Evolutionary conservation across 2,329 filamentous ascomycete genomes (phyloP).

Genomic region (Curvularia lunata): DNA sequence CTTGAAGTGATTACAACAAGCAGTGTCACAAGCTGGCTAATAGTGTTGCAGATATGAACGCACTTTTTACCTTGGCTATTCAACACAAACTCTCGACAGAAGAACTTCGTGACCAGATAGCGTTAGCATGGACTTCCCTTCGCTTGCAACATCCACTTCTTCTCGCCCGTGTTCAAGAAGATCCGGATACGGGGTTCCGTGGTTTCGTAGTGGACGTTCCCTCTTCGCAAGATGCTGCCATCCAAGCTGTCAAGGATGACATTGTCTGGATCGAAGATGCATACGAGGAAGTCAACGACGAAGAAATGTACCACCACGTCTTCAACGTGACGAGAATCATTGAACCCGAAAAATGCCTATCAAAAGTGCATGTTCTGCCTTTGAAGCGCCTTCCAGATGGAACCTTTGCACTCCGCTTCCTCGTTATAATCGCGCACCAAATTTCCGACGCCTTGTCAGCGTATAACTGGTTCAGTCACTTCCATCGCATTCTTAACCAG

Average conservation of each 20-base stretch:
- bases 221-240: slow-evolving; percentile 35
- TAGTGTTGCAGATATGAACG: slow-evolving; percentile 47
- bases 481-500: slow-evolving; percentile 39
- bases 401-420: slow-evolving; percentile 41
- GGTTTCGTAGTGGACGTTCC: slow-evolving; percentile 47
- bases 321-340: slow-evolving; percentile 52
- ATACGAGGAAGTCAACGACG: slow-evolving; percentile 41
- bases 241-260: slow-evolving; percentile 36
- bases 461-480: slow-evolving; percentile 53
- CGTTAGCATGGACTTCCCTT: slow-evolving; percentile 51
- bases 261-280: slow-evolving; percentile 51
- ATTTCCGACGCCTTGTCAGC: slow-evolving; percentile 55
- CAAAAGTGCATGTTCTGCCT: slow-evolving; percentile 52
- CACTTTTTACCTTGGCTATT: slow-evolving; percentile 47
- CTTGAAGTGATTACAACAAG: background rate
- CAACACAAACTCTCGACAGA: slow-evolving; percentile 37
- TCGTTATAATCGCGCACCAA: slow-evolving; percentile 53
- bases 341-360: slow-evolving; percentile 46
- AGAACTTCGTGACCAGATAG: slow-evolving; percentile 44
- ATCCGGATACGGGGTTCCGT: slow-evolving; percentile 20
- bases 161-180: slow-evolving; percentile 39
- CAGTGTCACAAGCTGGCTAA: background rate
- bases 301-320: slow-evolving; percentile 52
- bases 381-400: slow-evolving; percentile 27
- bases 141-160: slow-evolving; percentile 50